Conservation (phyloP, 176 grass and related monocot species). For the Neostapfia colusana region DNA sequence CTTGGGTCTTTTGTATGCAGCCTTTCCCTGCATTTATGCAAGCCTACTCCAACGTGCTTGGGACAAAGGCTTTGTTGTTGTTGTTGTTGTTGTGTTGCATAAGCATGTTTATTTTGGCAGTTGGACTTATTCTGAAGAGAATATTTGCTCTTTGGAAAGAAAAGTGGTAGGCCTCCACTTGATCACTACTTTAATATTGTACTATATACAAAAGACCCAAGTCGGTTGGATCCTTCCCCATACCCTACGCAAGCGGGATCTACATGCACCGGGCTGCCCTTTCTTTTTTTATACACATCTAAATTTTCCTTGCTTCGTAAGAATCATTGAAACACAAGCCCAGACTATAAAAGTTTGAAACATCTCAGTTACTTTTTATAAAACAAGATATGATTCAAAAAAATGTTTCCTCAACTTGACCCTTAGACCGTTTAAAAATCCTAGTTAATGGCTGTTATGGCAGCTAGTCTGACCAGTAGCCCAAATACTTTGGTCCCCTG, state of each 20-base stretch:
- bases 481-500: conserved; percentile 3
- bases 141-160: background rate
- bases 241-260: no score
- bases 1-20: no score
- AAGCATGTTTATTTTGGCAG: background rate
- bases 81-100: background rate
- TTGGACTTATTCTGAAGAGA: background rate
- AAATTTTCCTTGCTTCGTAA: background rate
- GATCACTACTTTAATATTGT: background rate
- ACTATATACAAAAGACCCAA: no score
- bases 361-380: background rate
- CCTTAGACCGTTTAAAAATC: background rate
- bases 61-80: no score
- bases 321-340: background rate
- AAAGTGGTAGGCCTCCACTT: background rate
- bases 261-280: no score
- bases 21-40: no score
- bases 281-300: no score
- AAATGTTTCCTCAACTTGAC: background rate
- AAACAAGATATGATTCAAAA: background rate
- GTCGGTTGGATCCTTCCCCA: no score
- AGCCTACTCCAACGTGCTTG: no score
- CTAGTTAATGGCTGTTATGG: background rate
- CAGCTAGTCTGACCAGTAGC: background rate
- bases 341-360: background rate